Evolutionary conservation across 1,139 yeast genomes (phyloP).

Genomic region (Citeromyces hawaiiensis): DNA sequence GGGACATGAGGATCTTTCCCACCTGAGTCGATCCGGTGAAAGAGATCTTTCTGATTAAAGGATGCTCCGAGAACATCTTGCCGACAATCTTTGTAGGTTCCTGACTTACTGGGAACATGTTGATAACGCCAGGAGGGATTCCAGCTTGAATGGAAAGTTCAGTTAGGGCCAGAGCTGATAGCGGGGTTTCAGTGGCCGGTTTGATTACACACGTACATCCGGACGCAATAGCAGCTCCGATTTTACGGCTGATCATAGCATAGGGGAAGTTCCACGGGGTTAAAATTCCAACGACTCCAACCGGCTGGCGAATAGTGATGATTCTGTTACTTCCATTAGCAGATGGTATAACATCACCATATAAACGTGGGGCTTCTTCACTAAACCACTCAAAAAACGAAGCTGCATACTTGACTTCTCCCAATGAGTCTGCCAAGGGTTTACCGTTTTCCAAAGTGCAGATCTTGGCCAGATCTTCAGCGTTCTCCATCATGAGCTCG

Average conservation of each 20-base stretch:
- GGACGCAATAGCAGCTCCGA: slow-evolving; percentile 86
- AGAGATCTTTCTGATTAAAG: slow-evolving; percentile 58
- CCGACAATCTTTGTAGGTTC: slow-evolving; percentile 50
- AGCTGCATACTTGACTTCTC: slow-evolving; percentile 69
- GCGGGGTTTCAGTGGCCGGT: slow-evolving; percentile 87
- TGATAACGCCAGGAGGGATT: slow-evolving; percentile 73
- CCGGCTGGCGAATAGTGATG: slow-evolving; percentile 59
- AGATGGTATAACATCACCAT: slow-evolving; percentile 66
- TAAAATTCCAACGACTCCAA: slow-evolving; percentile 83
- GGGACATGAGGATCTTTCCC: slow-evolving; percentile 70
- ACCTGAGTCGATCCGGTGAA: slow-evolving; percentile 87
- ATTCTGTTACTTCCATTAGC: slow-evolving; percentile 42
- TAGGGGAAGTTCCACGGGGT: slow-evolving; percentile 97
- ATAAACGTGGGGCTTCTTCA: slow-evolving; percentile 70
- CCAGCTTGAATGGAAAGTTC: slow-evolving; percentile 68
- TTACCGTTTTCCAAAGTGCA: slow-evolving; percentile 80
- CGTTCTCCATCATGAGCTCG: slow-evolving; percentile 47
- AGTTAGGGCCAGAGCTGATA: slow-evolving; percentile 74
- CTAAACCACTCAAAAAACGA: slow-evolving; percentile 80
- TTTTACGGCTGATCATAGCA: slow-evolving; percentile 87
- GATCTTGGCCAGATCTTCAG: slow-evolving; percentile 61
- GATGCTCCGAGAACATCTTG: slow-evolving; percentile 52
- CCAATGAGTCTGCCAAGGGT: slow-evolving; percentile 60
- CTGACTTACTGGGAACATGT: slow-evolving; percentile 45
- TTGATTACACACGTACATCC: slow-evolving; percentile 87